Conservation (phyloP, 805 yeast species). For the Kockiozyma suomiensis region DNA sequence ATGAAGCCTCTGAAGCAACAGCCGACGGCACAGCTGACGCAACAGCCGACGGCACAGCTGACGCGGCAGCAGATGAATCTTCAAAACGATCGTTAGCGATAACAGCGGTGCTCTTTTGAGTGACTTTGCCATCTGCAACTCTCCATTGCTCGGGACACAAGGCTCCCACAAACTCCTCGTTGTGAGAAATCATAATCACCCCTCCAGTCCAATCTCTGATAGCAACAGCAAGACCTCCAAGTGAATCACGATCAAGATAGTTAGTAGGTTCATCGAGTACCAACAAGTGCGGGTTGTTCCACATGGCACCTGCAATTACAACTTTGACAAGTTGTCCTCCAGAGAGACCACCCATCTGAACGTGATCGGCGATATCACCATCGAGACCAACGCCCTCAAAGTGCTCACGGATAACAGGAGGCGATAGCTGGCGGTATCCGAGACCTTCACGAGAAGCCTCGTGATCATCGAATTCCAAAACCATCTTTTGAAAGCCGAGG, state of each 20-base stretch:
- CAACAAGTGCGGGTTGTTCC: slow-evolving; percentile 97
- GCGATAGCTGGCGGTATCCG: slow-evolving; percentile 92
- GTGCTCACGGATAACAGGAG: slow-evolving; percentile 91
- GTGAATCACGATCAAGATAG: slow-evolving; percentile 95
- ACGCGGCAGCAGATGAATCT: slow-evolving; percentile 65
- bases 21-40: slow-evolving; percentile 56
- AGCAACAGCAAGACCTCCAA: slow-evolving; percentile 96
- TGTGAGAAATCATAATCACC: slow-evolving; percentile 97
- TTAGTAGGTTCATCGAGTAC: slow-evolving; percentile 98
- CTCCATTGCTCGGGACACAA: slow-evolving; percentile 98
- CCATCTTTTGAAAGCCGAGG: slow-evolving; percentile 85
- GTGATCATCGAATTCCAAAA: slow-evolving; percentile 96
- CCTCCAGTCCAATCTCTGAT: slow-evolving; percentile 98
- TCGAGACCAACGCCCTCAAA: slow-evolving; percentile 97
- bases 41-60: slow-evolving; percentile 62
- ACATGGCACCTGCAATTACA: slow-evolving; percentile 99
- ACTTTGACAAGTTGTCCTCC: slow-evolving; percentile 99
- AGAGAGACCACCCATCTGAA: slow-evolving; percentile 92
- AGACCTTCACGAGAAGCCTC: slow-evolving; percentile 99
- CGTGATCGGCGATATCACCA: slow-evolving; percentile 97
- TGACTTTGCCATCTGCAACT: slow-evolving; percentile 88
- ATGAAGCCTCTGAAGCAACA: slow-evolving; percentile 43
- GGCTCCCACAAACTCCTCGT: slow-evolving; percentile 95
- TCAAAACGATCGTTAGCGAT: slow-evolving; percentile 81
- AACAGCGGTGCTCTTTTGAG: slow-evolving; percentile 75